Percentiles rank a stretch among this genome's conserved stretches.
Conservation (phyloP, 257 asterid species). For the Cordia subcordata region DNA sequence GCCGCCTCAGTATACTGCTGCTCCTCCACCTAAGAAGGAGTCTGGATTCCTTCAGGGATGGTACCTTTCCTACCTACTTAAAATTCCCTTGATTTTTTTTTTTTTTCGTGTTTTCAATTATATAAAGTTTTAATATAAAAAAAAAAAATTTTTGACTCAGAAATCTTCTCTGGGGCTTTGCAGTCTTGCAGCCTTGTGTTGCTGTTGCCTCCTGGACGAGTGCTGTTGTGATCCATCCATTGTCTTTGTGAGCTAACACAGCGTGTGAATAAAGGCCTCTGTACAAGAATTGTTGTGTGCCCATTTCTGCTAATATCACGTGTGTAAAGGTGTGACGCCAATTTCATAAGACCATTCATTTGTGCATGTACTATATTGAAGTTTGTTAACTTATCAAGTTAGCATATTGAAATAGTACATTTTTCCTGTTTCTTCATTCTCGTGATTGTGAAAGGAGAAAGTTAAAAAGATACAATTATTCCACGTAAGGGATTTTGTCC, state of each 20-base stretch:
- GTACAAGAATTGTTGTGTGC: no score
- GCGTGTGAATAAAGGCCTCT: no score
- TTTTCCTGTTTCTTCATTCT: no score
- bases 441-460: no score
- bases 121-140: neutral
- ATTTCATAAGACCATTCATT: no score
- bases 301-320: no score
- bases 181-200: slow-evolving; percentile 69
- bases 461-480: no score
- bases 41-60: slow-evolving; percentile 60
- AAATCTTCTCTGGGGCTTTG: slow-evolving; percentile 7
- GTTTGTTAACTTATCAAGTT: no score
- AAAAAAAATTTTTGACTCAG: neutral
- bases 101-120: neutral
- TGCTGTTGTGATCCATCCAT: slow-evolving; percentile 45
- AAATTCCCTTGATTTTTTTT: neutral
- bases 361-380: no score
- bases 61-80: slow-evolving; percentile 28
- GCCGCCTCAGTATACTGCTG: slow-evolving; percentile 55
- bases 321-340: no score
- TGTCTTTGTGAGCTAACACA: neutral
- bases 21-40: slow-evolving; percentile 50
- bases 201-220: slow-evolving; percentile 64
- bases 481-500: no score
- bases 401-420: no score